Percentiles rank a stretch among this genome's conserved stretches.
These are phyloP conservation scores for Isabelozyma rhagii DNA, from an alignment of 805 yeast species.

Conservation along the genomic window DNA sequence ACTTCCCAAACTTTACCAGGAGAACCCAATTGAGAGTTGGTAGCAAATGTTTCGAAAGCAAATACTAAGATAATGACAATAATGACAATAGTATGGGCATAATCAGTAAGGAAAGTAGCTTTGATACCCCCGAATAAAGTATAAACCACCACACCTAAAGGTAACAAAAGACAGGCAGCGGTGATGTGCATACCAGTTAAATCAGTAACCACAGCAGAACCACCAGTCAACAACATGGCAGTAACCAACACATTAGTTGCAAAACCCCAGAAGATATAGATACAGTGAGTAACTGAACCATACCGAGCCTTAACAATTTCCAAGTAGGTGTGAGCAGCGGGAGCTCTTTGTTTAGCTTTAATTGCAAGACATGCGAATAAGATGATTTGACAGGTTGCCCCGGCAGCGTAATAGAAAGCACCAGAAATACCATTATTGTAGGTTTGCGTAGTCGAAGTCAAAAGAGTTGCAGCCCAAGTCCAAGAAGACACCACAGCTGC, in stretches of 20 bases:
- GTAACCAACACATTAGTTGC: constrained; percentile 89
- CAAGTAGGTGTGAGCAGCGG: constrained; percentile 86
- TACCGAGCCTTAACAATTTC: constrained; percentile 82
- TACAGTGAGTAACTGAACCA: constrained; percentile 70
- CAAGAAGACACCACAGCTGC: constrained; percentile 92
- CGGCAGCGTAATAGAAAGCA: constrained; percentile 82
- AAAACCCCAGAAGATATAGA: constrained; percentile 74
- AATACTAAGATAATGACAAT: constrained; percentile 34
- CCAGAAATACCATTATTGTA: constrained; percentile 76
- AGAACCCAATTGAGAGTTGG: constrained; percentile 40
- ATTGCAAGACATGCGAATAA: constrained; percentile 85
- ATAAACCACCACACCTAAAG: constrained; percentile 65
- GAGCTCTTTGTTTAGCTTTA: constrained; percentile 84
- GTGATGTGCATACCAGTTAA: constrained; percentile 44
- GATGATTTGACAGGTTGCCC: constrained; percentile 86
- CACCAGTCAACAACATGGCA: constrained; percentile 64
- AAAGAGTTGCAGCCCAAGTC: constrained; percentile 61
- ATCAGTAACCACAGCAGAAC: constrained; percentile 38
- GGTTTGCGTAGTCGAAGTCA: constrained; percentile 62
- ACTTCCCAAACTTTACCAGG: constrained; percentile 45
- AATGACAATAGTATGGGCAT: constrained; percentile 55
- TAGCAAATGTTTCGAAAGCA: constrained; percentile 29
- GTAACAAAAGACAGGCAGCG: constrained; percentile 44
- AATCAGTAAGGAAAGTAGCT: constrained; percentile 80
- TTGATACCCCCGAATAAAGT: constrained; percentile 80